phyloP scores from a whole-genome alignment of 1,284 basidiomycete species.

The Puccinia coronata region DNA sequence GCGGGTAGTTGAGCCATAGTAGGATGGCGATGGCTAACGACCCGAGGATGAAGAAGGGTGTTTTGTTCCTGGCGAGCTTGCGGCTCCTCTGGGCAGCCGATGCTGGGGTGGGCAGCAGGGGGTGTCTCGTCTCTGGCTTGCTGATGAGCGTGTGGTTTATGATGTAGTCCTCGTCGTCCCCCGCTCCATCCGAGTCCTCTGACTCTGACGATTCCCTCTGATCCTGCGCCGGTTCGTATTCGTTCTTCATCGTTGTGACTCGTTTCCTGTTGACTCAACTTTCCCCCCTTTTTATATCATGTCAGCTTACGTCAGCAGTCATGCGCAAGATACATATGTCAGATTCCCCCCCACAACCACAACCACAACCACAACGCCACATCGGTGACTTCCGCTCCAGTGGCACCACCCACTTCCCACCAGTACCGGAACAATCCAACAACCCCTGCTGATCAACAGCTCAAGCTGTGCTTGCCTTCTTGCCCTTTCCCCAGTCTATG shows the following conservation, averaged over 20 bases:
- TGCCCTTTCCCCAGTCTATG: too few species aligned
- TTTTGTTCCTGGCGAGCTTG: neutral
- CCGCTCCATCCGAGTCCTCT: neutral
- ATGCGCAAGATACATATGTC: too few species aligned
- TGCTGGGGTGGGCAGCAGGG: constrained; percentile 13
- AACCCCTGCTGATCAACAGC: too few species aligned
- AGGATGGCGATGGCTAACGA: neutral
- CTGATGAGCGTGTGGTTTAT: constrained; percentile 18
- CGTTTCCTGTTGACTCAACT: too few species aligned
- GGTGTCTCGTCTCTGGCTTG: neutral
- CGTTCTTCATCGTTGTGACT: neutral
- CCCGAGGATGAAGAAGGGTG: neutral
- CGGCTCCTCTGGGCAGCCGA: neutral
- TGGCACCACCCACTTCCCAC: too few species aligned
- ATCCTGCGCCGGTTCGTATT: neutral
- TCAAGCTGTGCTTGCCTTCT: too few species aligned
- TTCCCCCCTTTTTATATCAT: too few species aligned
- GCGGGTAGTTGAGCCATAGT: neutral
- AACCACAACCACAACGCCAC: too few species aligned
- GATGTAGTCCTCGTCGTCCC: constrained; percentile 25
- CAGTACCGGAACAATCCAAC: too few species aligned
- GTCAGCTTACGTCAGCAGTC: too few species aligned
- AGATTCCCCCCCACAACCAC: too few species aligned
- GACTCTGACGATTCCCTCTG: neutral
- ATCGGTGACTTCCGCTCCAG: too few species aligned